Conservation (phyloP, 75 land plant species). For the Picea glauca region DNA sequence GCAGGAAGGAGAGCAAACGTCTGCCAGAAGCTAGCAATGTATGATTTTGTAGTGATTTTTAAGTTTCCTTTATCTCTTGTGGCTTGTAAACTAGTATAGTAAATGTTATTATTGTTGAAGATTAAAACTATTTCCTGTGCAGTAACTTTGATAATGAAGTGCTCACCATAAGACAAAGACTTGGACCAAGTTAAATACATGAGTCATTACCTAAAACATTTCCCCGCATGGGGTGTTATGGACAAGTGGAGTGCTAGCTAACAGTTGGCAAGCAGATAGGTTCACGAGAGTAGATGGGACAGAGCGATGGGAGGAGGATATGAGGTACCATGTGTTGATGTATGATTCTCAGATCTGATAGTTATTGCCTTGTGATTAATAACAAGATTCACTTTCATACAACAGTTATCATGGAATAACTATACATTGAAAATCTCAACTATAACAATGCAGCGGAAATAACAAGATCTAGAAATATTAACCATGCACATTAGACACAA, state of each 20-base stretch:
- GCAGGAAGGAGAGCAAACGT: constrained; percentile 26
- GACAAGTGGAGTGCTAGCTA: constrained; percentile 25
- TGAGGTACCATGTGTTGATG: too few relatives aligned
- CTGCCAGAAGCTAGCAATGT: constrained; percentile 83
- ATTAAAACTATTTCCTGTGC: not conserved
- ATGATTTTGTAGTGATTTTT: constrained; percentile 23
- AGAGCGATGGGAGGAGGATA: too few relatives aligned
- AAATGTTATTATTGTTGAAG: not conserved
- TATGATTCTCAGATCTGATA: too few relatives aligned
- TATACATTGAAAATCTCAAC: too few relatives aligned
- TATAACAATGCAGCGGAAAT: too few relatives aligned
- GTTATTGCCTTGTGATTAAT: too few relatives aligned
- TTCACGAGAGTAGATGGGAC: too few relatives aligned
- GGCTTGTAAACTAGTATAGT: not conserved
- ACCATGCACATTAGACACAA: too few relatives aligned
- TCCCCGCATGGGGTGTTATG: not conserved
- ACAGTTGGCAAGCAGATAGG: constrained; percentile 37
- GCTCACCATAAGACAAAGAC: too few relatives aligned
- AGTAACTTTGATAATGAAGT: not conserved
- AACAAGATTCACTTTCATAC: too few relatives aligned
- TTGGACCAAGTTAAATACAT: not conserved
- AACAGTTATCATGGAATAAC: too few relatives aligned
- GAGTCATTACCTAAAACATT: constrained; percentile 58
- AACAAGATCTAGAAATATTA: too few relatives aligned
- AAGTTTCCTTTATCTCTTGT: not conserved